Conservation (phyloP, 176 grass and related monocot genomes). For the Eleusine coracana region DNA sequence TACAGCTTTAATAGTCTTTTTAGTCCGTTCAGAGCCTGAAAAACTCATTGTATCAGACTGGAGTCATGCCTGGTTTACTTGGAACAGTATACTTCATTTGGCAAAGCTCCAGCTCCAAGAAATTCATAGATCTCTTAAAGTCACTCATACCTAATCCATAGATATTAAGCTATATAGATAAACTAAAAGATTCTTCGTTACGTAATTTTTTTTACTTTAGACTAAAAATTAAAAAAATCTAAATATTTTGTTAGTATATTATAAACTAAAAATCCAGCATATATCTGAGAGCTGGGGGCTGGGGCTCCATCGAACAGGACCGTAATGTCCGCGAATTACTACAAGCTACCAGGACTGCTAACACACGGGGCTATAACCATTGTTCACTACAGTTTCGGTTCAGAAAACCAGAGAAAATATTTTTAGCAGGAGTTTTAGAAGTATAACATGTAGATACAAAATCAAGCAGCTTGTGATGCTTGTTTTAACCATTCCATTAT, state of each 20-base stretch:
- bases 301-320: too few relatives aligned
- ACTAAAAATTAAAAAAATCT: background rate
- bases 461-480: background rate
- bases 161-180: background rate
- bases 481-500: background rate
- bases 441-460: background rate
- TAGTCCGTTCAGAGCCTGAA: background rate
- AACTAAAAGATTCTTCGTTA: background rate
- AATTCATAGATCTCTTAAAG: background rate
- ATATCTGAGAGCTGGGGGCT: too few relatives aligned
- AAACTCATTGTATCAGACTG: background rate
- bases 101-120: background rate
- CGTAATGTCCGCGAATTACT: background rate
- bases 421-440: background rate
- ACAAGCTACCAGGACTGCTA: background rate
- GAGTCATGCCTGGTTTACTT: background rate
- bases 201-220: background rate
- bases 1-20: background rate
- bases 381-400: background rate
- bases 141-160: background rate
- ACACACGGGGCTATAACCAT: background rate
- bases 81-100: background rate
- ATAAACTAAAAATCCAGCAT: too few relatives aligned
- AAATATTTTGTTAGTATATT: background rate
- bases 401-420: background rate